Evolutionary conservation across 345 rosid genomes (phyloP).

Genomic region (Brassica nigra): DNA sequence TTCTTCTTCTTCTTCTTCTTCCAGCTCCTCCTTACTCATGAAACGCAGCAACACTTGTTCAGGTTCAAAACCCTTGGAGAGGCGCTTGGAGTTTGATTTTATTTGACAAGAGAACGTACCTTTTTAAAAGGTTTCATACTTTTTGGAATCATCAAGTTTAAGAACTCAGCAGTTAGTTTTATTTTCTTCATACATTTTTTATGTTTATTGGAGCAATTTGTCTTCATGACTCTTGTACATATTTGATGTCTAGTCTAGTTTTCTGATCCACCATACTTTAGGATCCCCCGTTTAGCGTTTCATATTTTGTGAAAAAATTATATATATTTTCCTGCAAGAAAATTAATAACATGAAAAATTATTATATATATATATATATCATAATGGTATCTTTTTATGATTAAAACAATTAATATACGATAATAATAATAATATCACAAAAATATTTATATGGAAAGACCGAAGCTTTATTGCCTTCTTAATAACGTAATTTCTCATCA

Average conservation of each 20-base stretch:
- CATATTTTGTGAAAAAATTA: neutral
- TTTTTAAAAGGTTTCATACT: neutral
- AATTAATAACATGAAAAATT: no score
- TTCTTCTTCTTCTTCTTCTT: neutral
- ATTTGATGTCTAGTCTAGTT: neutral
- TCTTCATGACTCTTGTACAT: neutral
- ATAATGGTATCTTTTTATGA: no score
- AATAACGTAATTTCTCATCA: no score
- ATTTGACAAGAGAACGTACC: neutral
- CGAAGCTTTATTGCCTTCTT: no score
- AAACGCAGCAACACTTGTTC: neutral
- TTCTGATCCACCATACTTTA: neutral
- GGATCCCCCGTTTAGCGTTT: neutral
- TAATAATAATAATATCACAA: no score
- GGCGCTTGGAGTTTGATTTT: slow-evolving; percentile 27
- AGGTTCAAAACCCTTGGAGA: neutral
- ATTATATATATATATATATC: no score
- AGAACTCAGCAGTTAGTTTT: neutral
- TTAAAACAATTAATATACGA: no score
- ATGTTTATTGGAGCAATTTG: neutral
- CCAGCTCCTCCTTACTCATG: neutral
- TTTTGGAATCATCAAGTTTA: neutral
- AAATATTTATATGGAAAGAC: no score
- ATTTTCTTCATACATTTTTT: neutral
- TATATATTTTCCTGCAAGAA: neutral